A percentile compares a stretch with the other conserved stretches of the same genome.
phyloP scores from a whole-genome alignment of 768 basidiomycete species.

The Tulasnella calospora region DNA sequence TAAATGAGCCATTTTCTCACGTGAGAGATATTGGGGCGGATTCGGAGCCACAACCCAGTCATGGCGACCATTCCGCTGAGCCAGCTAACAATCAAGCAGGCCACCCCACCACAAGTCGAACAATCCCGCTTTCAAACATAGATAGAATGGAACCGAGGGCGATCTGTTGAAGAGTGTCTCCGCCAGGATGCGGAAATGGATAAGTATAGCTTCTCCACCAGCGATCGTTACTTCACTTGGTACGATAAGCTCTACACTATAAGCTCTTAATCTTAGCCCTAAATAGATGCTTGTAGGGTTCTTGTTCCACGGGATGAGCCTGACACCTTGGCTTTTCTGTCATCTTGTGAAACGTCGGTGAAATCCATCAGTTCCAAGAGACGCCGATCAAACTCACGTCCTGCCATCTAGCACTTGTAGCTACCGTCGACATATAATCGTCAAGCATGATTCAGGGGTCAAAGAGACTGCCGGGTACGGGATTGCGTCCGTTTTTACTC shows the following conservation, averaged over 20 bases:
- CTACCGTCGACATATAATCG: constrained; percentile 39
- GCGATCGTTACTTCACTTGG: constrained; percentile 49
- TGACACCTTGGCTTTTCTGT: constrained; percentile 50
- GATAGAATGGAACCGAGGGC: constrained; percentile 44
- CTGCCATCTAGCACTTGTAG: constrained; percentile 30
- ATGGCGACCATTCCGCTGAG: background rate
- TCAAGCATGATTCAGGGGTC: constrained; percentile 28
- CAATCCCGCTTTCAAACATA: constrained; percentile 37
- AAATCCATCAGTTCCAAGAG: no score
- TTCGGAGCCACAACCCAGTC: no score
- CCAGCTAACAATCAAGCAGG: no score
- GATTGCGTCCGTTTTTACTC: constrained; percentile 56
- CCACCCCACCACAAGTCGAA: background rate
- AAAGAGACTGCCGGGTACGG: constrained; percentile 46
- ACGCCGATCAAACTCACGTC: background rate
- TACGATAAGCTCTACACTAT: constrained; percentile 29
- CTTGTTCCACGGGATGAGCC: constrained; percentile 51
- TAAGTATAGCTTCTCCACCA: constrained; percentile 42
- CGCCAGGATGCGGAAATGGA: constrained; percentile 43
- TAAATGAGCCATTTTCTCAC: no score
- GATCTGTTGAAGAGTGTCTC: constrained; percentile 47
- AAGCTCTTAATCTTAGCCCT: background rate
- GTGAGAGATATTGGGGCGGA: no score
- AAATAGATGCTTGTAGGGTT: constrained; percentile 42
- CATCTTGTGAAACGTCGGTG: constrained; percentile 59